Evolutionary conservation across 2,329 filamentous ascomycete genomes (phyloP).

Genomic region (Colletotrichum lupini): DNA sequence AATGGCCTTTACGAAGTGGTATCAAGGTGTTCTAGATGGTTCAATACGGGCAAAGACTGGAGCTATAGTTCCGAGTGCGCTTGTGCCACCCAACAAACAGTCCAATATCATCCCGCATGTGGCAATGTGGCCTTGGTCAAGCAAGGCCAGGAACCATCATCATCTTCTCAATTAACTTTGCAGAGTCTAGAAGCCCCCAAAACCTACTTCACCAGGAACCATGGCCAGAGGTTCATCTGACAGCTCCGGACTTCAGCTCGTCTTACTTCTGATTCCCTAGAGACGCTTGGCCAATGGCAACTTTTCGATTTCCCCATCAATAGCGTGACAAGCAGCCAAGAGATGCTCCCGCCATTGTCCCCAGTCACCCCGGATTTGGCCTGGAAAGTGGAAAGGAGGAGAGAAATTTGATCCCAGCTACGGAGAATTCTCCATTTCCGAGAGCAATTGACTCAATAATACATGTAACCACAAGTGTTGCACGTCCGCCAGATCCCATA

Average conservation of each 20-base stretch:
- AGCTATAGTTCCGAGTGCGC: not conserved
- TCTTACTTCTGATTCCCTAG: not conserved
- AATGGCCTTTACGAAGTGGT: not conserved
- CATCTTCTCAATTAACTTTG: not conserved
- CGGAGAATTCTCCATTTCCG: not conserved
- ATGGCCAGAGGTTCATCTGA: not conserved
- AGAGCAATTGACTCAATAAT: not conserved
- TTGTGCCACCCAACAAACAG: not conserved
- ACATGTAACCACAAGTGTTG: not conserved
- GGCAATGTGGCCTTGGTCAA: not conserved
- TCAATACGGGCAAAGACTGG: constrained; percentile 10
- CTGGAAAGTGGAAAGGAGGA: not conserved
- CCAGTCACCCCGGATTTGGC: constrained; percentile 20
- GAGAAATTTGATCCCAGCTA: no score
- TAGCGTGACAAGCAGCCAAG: constrained; percentile 2
- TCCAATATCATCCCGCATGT: not conserved
- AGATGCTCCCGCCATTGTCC: constrained; percentile 3
- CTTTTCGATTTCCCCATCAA: not conserved
- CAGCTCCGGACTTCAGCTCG: not conserved
- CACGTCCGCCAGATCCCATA: not conserved
- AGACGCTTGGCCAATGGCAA: not conserved
- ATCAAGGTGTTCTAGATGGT: constrained; percentile 1
- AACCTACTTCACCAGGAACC: not conserved
- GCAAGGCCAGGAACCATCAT: not conserved
- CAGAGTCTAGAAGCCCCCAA: not conserved